These are phyloP conservation scores for Pholiota microspora DNA, from an alignment of 768 basidiomycete genomes.

Conservation along the genomic window DNA sequence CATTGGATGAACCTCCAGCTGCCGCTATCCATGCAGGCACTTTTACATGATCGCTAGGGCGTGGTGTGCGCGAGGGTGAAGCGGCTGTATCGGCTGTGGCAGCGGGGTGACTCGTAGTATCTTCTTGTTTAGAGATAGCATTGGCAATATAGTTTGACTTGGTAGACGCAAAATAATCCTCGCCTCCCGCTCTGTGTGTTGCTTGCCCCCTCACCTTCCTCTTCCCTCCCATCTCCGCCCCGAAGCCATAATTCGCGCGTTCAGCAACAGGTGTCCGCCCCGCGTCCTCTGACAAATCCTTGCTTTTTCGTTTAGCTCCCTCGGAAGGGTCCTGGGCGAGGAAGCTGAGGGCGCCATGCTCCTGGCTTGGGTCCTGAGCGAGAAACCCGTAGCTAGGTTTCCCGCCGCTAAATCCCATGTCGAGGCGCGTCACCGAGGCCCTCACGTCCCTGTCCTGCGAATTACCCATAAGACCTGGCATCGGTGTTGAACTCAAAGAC, in stretches of 20 bases:
- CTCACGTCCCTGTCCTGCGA: no score
- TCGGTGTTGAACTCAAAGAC: no score
- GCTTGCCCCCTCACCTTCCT: neutral
- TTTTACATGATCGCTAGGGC: conserved; percentile 17
- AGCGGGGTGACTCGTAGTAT: neutral
- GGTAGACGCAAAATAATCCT: neutral
- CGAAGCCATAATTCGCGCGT: neutral
- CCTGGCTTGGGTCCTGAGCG: no score
- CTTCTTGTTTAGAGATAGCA: neutral
- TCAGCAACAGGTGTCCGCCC: conserved; percentile 15
- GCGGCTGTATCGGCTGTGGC: no score
- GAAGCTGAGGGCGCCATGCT: no score
- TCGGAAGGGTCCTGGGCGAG: neutral
- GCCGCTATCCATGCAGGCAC: neutral
- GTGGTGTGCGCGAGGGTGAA: conserved; percentile 20
- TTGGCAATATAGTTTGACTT: neutral
- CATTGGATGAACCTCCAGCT: neutral
- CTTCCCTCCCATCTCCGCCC: neutral
- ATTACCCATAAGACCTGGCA: no score
- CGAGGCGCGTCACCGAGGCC: neutral
- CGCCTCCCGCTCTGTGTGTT: no score
- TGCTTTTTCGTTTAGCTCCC: conserved; percentile 3
- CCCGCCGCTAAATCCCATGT: neutral
- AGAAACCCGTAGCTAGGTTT: neutral
- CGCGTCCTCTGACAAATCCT: conserved; percentile 10